Evolutionary conservation across 2,329 filamentous ascomycete species (phyloP).

Genomic region (Hymenotorrendiella dingleyae): DNA sequence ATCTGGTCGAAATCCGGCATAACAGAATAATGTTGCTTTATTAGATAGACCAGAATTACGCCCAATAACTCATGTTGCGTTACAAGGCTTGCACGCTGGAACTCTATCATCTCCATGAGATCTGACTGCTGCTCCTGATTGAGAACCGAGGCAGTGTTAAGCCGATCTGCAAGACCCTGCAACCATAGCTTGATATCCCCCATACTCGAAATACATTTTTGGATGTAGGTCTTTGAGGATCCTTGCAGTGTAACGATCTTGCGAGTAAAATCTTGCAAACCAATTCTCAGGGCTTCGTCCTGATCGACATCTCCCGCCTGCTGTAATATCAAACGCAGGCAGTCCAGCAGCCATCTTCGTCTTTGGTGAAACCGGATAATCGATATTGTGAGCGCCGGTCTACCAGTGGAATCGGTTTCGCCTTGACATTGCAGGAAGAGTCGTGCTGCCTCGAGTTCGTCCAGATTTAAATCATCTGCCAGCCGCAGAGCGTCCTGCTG

Average conservation of each 20-base stretch:
- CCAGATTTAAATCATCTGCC: slow-evolving; percentile 81
- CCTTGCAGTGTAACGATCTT: slow-evolving; percentile 42
- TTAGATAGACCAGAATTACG: slow-evolving; percentile 70
- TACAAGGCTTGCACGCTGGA: slow-evolving; percentile 72
- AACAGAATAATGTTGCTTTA: slow-evolving; percentile 68
- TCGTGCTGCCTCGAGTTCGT: slow-evolving; percentile 78
- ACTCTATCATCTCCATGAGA: slow-evolving; percentile 70
- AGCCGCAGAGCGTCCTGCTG: slow-evolving; percentile 75
- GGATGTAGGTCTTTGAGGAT: slow-evolving; percentile 50
- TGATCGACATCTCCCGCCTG: slow-evolving; percentile 34
- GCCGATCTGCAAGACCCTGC: slow-evolving; percentile 66
- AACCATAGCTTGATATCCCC: slow-evolving; percentile 71
- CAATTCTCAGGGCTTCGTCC: slow-evolving; percentile 40
- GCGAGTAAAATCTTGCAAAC: slow-evolving; percentile 50
- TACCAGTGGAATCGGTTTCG: slow-evolving; percentile 62
- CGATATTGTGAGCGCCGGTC: slow-evolving; percentile 68
- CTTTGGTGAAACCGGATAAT: slow-evolving; percentile 86
- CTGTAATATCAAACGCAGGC: slow-evolving; percentile 72
- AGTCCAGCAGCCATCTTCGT: slow-evolving; percentile 76
- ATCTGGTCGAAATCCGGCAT: slow-evolving; percentile 69
- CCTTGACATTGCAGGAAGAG: slow-evolving; percentile 69
- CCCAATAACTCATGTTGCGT: slow-evolving; percentile 87
- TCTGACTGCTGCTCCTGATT: slow-evolving; percentile 59
- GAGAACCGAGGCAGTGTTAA: slow-evolving; percentile 69
- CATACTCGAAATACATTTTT: slow-evolving; percentile 73